These are phyloP conservation scores for Suhomyces atakaporum DNA, from an alignment of 1,139 yeast genomes.

Conservation along the genomic window DNA sequence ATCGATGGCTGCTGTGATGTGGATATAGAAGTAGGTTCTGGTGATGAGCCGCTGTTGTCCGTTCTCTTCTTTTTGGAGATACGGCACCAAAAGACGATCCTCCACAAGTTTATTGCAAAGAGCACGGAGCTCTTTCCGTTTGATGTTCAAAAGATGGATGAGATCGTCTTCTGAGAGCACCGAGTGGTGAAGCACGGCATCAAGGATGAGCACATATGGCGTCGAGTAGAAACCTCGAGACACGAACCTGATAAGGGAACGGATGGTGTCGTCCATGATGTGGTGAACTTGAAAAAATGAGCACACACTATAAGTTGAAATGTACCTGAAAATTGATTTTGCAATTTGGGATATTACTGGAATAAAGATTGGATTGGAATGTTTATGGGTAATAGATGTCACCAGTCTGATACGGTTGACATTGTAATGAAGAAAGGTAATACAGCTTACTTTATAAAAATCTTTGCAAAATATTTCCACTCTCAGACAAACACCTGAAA, in stretches of 20 bases:
- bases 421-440: too few relatives aligned
- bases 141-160: constrained; percentile 75
- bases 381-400: too few relatives aligned
- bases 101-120: constrained; percentile 80
- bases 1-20: constrained; percentile 91
- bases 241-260: constrained; percentile 55
- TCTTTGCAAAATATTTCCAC: too few relatives aligned
- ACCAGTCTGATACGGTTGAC: too few relatives aligned
- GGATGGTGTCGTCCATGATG: constrained; percentile 47
- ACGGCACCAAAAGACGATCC: constrained; percentile 69
- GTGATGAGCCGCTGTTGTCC: constrained; percentile 63
- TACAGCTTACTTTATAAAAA: too few relatives aligned
- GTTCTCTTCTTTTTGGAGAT: constrained; percentile 82
- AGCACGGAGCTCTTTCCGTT: constrained; percentile 82
- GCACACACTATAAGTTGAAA: too few relatives aligned
- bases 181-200: constrained; percentile 86
- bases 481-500: too few relatives aligned
- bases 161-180: constrained; percentile 95
- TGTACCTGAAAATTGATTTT: too few relatives aligned
- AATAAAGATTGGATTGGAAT: too few relatives aligned
- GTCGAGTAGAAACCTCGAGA: constrained; percentile 85
- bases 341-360: too few relatives aligned
- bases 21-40: constrained; percentile 83
- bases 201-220: constrained; percentile 81
- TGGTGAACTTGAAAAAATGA: too few relatives aligned